Percentiles rank a stretch among this genome's conserved stretches.
Evolutionary conservation across 306 rosid species (phyloP).

Genomic region (Vigna hirtella): DNA sequence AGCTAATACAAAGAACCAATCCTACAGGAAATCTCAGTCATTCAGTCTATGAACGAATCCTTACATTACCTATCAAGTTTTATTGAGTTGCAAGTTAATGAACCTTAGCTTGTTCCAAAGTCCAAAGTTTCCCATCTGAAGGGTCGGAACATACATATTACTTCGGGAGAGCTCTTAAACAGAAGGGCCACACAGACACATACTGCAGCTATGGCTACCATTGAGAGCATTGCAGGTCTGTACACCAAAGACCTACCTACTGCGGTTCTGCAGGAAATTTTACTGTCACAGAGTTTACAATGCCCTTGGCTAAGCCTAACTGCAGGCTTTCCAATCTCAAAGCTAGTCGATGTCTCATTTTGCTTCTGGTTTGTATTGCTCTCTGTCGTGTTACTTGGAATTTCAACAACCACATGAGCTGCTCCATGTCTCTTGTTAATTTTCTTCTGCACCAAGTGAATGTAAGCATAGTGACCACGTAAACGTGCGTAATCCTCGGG

Average conservation of each 20-base stretch:
- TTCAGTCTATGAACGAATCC: slow-evolving; percentile 47
- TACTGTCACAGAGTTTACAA: slow-evolving; percentile 69
- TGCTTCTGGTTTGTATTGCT: slow-evolving; percentile 57
- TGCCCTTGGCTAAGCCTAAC: slow-evolving; percentile 45
- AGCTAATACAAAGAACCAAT: slow-evolving; percentile 45
- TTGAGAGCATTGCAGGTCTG: slow-evolving; percentile 92
- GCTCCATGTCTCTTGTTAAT: slow-evolving; percentile 66
- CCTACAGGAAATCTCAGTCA: slow-evolving; percentile 48
- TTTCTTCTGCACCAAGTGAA: slow-evolving; percentile 79
- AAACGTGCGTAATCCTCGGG: slow-evolving; percentile 90
- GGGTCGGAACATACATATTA: slow-evolving; percentile 82
- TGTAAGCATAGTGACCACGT: slow-evolving; percentile 75
- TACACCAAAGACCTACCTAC: slow-evolving; percentile 68
- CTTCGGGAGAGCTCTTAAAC: slow-evolving; percentile 91
- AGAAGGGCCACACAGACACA: slow-evolving; percentile 97
- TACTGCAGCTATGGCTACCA: slow-evolving; percentile 90
- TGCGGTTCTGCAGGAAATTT: slow-evolving; percentile 56
- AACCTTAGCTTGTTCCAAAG: slow-evolving; percentile 74
- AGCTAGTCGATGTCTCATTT: slow-evolving; percentile 52
- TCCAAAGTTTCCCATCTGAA: slow-evolving; percentile 91
- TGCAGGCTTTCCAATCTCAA: slow-evolving; percentile 62
- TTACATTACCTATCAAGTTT: slow-evolving; percentile 44
- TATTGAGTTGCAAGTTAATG: slow-evolving; percentile 44
- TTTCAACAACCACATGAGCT: slow-evolving; percentile 83
- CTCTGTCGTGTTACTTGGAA: slow-evolving; percentile 62